Conservation (phyloP, 1,284 basidiomycete genomes). For the Coniferiporia sulphurascens region DNA sequence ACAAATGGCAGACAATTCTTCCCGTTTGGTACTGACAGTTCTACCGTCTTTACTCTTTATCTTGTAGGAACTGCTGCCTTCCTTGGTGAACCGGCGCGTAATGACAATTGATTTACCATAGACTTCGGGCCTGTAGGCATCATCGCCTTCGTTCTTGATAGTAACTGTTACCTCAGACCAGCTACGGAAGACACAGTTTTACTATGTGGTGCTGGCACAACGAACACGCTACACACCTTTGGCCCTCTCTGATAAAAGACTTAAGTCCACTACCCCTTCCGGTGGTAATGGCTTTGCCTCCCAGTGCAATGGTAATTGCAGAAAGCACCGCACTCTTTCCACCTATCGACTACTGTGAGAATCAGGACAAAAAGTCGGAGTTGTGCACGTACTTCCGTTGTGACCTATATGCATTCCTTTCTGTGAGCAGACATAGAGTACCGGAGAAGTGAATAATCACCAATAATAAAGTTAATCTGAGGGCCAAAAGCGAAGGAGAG, state of each 20-base stretch:
- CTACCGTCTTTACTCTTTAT: conserved; percentile 71
- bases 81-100: conserved; percentile 75
- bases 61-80: conserved; percentile 78
- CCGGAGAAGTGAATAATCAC: conserved; percentile 39
- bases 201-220: neutral
- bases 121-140: conserved; percentile 79
- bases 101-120: conserved; percentile 87
- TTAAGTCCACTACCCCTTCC: conserved; percentile 86
- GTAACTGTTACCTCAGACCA: conserved; percentile 74
- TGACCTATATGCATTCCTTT: conserved; percentile 45
- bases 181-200: conserved; percentile 32
- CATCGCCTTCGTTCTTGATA: conserved; percentile 85
- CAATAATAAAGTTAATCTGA: conserved; percentile 97
- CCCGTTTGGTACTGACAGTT: conserved; percentile 73
- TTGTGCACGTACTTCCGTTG: conserved; percentile 63
- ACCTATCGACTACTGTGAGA: conserved; percentile 39
- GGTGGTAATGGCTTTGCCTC: conserved; percentile 87
- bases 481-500: conserved; percentile 80
- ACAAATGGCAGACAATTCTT: conserved; percentile 83
- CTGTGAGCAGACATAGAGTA: neutral
- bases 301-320: conserved; percentile 89
- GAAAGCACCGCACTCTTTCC: conserved; percentile 96
- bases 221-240: conserved; percentile 48
- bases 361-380: neutral
- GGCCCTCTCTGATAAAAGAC: conserved; percentile 85